Evolutionary conservation across 352 stramenopile species (phyloP).

Genomic region (Phytophthora podocarpi): DNA sequence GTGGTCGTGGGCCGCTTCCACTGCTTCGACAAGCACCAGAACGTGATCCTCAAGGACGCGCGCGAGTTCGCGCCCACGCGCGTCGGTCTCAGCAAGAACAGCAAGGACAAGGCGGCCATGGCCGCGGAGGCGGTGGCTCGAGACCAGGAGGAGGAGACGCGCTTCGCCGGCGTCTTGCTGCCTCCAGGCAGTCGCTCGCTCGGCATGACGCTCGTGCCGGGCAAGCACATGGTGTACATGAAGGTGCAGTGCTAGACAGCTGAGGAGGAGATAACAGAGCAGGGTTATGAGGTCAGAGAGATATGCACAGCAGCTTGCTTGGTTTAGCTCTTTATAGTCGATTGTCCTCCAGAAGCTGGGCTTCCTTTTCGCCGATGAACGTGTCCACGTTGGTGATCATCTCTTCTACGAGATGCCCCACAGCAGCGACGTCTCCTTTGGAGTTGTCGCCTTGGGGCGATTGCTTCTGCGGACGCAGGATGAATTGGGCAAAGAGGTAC

Average conservation of each 20-base stretch:
- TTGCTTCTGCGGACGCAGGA: conserved; percentile 47
- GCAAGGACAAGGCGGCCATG: conserved; percentile 32
- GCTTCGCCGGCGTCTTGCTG: conserved; percentile 30
- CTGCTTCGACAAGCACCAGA: conserved; percentile 87
- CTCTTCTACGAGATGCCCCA: conserved; percentile 56
- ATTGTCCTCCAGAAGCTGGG: conserved; percentile 56
- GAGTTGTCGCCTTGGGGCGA: conserved; percentile 7
- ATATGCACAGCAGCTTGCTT: no score
- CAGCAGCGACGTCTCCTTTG: conserved; percentile 18
- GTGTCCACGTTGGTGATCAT: conserved; percentile 79
- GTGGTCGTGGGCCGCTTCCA: conserved; percentile 70
- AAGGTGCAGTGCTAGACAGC: conserved; percentile 47
- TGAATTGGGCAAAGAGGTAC: conserved; percentile 53
- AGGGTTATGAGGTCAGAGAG: no score
- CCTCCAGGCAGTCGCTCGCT: conserved; percentile 51
- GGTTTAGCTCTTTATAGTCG: conserved; percentile 31
- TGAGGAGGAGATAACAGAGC: neutral
- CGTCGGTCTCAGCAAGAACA: conserved; percentile 23
- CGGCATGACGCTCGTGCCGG: conserved; percentile 78
- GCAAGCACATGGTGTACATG: conserved; percentile 80
- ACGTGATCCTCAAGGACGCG: conserved; percentile 78
- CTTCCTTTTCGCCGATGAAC: conserved; percentile 77
- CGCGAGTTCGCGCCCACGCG: conserved; percentile 60
- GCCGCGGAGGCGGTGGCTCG: conserved; percentile 27
- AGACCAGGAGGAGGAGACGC: conserved; percentile 46